phyloP scores from a whole-genome alignment of 306 rosid species.

The Lathyrus oleraceus region DNA sequence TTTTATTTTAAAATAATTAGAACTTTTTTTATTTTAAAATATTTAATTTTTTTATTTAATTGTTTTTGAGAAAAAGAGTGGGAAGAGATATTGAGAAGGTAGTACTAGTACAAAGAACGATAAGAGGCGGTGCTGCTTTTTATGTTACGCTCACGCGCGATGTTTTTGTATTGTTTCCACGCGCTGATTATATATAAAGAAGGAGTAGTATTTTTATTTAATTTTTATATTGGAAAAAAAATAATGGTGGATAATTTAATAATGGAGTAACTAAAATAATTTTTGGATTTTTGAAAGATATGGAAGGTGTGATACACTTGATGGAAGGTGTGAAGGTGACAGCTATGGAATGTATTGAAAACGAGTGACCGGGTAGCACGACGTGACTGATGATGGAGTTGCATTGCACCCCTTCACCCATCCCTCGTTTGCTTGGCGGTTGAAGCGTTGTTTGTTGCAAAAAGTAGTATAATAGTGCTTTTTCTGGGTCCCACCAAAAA shows the following conservation, averaged over 20 bases:
- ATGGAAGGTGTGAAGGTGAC: constrained; percentile 21
- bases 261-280: no score
- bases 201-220: no score
- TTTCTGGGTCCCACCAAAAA: background rate
- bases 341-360: background rate
- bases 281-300: background rate
- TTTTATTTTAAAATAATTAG: no score
- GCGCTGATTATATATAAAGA: background rate
- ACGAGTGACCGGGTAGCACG: constrained; percentile 37
- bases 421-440: constrained; percentile 41
- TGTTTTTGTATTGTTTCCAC: background rate
- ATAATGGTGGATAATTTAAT: no score
- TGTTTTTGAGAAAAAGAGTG: background rate
- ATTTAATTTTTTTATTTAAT: background rate
- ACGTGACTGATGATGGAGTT: constrained; percentile 32
- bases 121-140: constrained; percentile 1
- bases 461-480: background rate
- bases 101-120: background rate
- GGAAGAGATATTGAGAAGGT: background rate
- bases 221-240: no score
- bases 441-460: constrained; percentile 27
- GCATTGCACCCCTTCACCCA: constrained; percentile 12
- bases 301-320: constrained; percentile 31
- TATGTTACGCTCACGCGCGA: constrained; percentile 3
- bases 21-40: no score